Evolutionary conservation across 148 eudicot species (phyloP).

Genomic region (Cornus controversa): DNA sequence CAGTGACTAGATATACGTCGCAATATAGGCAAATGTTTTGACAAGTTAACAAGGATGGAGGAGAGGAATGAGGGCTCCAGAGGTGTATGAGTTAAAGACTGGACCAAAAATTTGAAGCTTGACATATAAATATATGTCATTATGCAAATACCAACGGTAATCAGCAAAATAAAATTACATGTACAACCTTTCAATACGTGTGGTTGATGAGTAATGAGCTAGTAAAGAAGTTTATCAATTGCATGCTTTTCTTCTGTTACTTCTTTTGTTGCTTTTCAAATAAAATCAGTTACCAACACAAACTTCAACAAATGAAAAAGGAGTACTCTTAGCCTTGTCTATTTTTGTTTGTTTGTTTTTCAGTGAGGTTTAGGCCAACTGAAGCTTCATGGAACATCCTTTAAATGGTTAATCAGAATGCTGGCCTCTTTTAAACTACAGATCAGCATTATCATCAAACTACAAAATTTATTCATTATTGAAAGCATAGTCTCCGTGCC

Average conservation of each 20-base stretch:
- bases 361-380: not conserved
- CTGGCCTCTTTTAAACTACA: not conserved
- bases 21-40: not conserved
- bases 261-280: not conserved
- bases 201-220: not conserved
- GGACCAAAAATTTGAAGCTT: not conserved
- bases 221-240: not conserved
- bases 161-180: not conserved
- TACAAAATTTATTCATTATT: not conserved
- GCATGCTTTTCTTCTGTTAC: not conserved
- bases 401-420: not conserved
- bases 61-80: not conserved
- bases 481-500: not conserved
- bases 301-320: not conserved
- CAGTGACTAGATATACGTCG: not conserved
- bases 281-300: not conserved
- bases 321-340: not conserved
- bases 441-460: not conserved
- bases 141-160: not conserved
- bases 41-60: not conserved
- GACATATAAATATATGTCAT: not conserved
- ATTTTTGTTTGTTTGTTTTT: not conserved
- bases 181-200: not conserved
- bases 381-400: not conserved
- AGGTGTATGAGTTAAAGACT: not conserved